A percentile compares a stretch with the other conserved stretches of the same genome.
Evolutionary conservation across 108 stramenopile species (phyloP).

Genomic region (Cylindrotheca closterium): DNA sequence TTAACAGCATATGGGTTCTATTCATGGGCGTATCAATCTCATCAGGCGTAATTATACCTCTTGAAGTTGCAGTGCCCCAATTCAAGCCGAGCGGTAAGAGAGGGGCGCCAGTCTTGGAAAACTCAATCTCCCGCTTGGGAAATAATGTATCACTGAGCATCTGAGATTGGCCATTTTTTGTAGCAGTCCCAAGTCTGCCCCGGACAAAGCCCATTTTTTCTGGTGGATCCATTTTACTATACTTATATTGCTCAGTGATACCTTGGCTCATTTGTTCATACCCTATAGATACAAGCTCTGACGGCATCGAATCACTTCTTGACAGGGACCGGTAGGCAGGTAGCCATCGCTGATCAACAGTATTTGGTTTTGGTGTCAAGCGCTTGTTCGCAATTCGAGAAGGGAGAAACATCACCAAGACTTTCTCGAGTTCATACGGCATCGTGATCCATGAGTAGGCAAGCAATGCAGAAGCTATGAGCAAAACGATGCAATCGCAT

Average conservation of each 20-base stretch:
- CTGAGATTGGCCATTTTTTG: conserved; percentile 37
- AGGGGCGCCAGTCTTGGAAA: conserved; percentile 5
- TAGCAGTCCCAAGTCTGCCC: conserved; percentile 9
- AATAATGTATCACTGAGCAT: conserved; percentile 70
- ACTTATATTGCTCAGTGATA: conserved; percentile 55
- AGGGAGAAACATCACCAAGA: neutral
- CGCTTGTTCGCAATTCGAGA: neutral
- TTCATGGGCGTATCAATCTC: too few species aligned
- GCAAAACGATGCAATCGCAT: neutral
- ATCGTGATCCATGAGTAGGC: neutral
- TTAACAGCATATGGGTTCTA: too few species aligned
- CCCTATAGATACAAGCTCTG: conserved; percentile 67
- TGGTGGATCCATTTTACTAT: conserved; percentile 43
- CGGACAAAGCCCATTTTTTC: neutral
- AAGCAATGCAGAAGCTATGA: neutral
- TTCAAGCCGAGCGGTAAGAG: conserved; percentile 56
- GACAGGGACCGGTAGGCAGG: conserved; percentile 76
- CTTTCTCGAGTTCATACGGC: conserved; percentile 2
- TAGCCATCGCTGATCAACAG: conserved; percentile 26
- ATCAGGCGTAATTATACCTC: conserved; percentile 60
- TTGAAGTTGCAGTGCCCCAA: conserved; percentile 59
- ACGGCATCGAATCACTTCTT: conserved; percentile 64
- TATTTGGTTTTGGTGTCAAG: conserved; percentile 2
- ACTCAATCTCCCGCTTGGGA: conserved; percentile 6
- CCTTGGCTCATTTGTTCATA: conserved; percentile 78